Evolutionary conservation across 345 rosid species (phyloP).

Genomic region (Gossypium bickii): DNA sequence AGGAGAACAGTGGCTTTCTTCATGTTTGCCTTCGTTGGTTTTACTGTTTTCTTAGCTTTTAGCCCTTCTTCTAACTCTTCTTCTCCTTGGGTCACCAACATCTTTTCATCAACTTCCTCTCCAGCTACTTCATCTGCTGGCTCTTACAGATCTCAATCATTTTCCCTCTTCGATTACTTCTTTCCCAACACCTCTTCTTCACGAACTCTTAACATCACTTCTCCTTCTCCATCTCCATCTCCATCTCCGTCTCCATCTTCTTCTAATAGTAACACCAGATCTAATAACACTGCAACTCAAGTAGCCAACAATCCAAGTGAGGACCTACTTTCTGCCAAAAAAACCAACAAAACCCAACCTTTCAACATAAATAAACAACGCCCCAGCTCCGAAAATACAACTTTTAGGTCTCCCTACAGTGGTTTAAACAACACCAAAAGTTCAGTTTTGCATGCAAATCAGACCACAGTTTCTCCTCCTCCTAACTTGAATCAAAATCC

Average conservation of each 20-base stretch:
- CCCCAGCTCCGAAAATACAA: conserved; percentile 27
- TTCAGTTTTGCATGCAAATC: conserved; percentile 18
- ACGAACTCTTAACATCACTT: conserved; percentile 11
- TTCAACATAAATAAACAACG: background rate
- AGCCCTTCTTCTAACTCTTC: conserved; percentile 53
- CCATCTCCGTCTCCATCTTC: conserved; percentile 8
- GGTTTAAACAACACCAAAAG: conserved; percentile 15
- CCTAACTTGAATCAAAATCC: background rate
- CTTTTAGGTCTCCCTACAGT: conserved; percentile 12
- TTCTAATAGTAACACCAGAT: conserved; percentile 21
- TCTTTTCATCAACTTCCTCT: conserved; percentile 27
- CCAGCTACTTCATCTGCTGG: conserved; percentile 18
- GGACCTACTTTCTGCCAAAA: conserved; percentile 13
- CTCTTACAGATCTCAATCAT: conserved; percentile 51
- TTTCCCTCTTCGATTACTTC: conserved; percentile 45
- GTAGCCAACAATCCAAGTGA: background rate
- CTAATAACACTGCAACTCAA: conserved; percentile 18
- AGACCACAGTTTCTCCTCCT: background rate
- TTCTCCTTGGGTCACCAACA: conserved; percentile 48
- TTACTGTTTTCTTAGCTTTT: conserved; percentile 66
- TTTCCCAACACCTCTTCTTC: conserved; percentile 35
- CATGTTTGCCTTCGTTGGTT: conserved; percentile 56
- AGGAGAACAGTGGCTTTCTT: conserved; percentile 51
- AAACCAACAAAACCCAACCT: conserved; percentile 19
- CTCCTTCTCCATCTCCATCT: conserved; percentile 10